Base-by-base conservation (phyloP, 164 flowering plant genomes). In the Annona cherimola region DNA sequence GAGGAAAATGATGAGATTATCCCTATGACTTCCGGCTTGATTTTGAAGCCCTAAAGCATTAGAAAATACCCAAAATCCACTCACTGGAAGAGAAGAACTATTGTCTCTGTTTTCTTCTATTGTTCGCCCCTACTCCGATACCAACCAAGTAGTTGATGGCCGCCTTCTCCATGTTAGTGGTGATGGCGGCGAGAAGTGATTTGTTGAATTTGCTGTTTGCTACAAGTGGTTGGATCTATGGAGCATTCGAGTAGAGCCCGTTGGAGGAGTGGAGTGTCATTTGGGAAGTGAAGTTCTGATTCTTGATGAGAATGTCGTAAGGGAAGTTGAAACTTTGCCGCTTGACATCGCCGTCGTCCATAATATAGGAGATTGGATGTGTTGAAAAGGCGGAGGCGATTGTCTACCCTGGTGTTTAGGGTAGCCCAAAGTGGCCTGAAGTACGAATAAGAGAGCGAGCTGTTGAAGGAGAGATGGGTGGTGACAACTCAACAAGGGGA, bases 281-380 rank as follows among this genome's bases (percentile, higher is more conserved):
- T 65, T 42, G 19, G 61, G 79, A 66, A 0, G 89, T 92, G 84
- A 90, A 86, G 77, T 90, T 94, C 75, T 94, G 97, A 50, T 79
- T 83, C 77, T 89, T 88, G 12, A 94, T 78, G 73, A 94, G 88
- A 73, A 97, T 89, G 76, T 89, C 77, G 0, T 82, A 68, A 14
- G 98, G 97, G 77, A 77, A 87, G 44, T 88, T 81, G 69, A 90
- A 94, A 78, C 97, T 94, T 68, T 91, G 89, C 98, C 98, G 92
- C 0, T 81, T 64, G 35, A 84, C 78, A 26, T 9, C 14, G 5
- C 59, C 79, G 2, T 5, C 11, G 5, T 66, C 77, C 16, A 75
- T 81, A 5, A 92, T 68, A 65, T 82, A 1, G 85, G 8, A 92
- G 84, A 72, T 92, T 88, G 0, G 96, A 87, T 19, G 75, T 75